phyloP scores from a whole-genome alignment of 2,329 filamentous ascomycete genomes.

The Fusarium transvaalense region DNA sequence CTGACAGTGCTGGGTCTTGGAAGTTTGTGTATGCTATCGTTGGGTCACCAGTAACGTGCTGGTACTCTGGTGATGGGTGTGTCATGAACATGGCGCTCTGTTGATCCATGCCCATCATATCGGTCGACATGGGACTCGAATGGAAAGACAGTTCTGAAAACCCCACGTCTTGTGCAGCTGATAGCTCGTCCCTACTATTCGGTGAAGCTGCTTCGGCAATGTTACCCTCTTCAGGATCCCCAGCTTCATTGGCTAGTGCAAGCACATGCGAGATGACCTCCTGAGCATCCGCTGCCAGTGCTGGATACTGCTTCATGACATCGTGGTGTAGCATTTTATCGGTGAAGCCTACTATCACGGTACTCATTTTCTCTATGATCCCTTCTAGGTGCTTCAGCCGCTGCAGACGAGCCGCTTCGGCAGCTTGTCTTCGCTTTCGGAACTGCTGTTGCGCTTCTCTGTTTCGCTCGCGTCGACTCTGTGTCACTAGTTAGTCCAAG shows the following conservation, averaged over 20 bases:
- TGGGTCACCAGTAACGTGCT: not conserved
- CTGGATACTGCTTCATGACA: constrained; percentile 8
- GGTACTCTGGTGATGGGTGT: too few relatives aligned
- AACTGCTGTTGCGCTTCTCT: constrained; percentile 26
- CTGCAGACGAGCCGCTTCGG: constrained; percentile 6
- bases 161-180: too few relatives aligned
- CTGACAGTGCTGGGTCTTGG: not conserved
- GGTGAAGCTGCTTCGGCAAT: not conserved
- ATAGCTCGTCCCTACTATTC: not conserved
- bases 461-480: constrained; percentile 25
- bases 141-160: not conserved
- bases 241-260: constrained; percentile 13
- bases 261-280: constrained; percentile 11
- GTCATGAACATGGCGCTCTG: not conserved
- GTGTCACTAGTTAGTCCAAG: not conserved
- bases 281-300: not conserved
- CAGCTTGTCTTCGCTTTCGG: constrained; percentile 16
- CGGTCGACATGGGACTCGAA: too few relatives aligned
- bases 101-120: not conserved
- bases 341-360: constrained; percentile 11
- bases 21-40: not conserved
- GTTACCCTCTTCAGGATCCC: not conserved
- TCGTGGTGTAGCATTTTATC: constrained; percentile 18
- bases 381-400: constrained; percentile 13
- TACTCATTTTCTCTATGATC: constrained; percentile 22